phyloP scores from a whole-genome alignment of 2,329 filamentous ascomycete species.

The Canariomyces notabilis region DNA sequence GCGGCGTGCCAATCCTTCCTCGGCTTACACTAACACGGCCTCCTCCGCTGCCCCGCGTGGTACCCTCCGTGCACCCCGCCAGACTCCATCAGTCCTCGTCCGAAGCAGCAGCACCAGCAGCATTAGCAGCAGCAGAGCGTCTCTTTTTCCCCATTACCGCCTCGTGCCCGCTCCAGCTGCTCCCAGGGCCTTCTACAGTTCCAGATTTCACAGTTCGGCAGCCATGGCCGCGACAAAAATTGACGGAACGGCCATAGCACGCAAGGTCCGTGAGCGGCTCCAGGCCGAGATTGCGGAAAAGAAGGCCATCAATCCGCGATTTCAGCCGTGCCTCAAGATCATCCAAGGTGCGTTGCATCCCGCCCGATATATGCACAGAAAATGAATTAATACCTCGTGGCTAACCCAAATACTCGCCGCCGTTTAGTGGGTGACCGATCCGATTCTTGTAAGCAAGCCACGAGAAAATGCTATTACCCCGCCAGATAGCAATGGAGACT shows the following conservation, averaged over 20 bases:
- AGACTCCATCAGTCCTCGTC: conserved; percentile 13
- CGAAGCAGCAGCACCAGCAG: conserved; percentile 4
- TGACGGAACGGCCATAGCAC: conserved; percentile 93
- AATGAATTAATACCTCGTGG: background rate
- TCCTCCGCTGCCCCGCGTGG: conserved; percentile 22
- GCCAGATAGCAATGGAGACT: conserved; percentile 16
- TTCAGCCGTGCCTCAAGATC: conserved; percentile 86
- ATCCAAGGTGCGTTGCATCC: conserved; percentile 67
- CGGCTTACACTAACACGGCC: conserved; percentile 11
- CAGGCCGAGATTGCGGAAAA: conserved; percentile 73
- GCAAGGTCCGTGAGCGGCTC: conserved; percentile 78
- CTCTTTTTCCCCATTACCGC: conserved; percentile 11
- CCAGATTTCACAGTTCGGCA: too few relatives aligned
- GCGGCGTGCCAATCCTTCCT: conserved; percentile 13
- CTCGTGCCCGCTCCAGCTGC: conserved; percentile 11
- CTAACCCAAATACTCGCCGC: conserved; percentile 11
- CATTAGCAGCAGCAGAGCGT: conserved; percentile 9
- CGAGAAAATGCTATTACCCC: conserved; percentile 18
- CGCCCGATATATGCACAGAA: conserved; percentile 1
- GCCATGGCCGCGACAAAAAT: conserved; percentile 84
- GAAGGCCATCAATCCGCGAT: conserved; percentile 79
- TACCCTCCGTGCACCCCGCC: conserved; percentile 12
- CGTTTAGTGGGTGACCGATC: conserved; percentile 77
- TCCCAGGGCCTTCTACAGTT: conserved; percentile 36
- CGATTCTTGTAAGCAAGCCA: conserved; percentile 78